Conservation (phyloP, 176 grass and related monocot genomes). For the Oryza brachyantha region DNA sequence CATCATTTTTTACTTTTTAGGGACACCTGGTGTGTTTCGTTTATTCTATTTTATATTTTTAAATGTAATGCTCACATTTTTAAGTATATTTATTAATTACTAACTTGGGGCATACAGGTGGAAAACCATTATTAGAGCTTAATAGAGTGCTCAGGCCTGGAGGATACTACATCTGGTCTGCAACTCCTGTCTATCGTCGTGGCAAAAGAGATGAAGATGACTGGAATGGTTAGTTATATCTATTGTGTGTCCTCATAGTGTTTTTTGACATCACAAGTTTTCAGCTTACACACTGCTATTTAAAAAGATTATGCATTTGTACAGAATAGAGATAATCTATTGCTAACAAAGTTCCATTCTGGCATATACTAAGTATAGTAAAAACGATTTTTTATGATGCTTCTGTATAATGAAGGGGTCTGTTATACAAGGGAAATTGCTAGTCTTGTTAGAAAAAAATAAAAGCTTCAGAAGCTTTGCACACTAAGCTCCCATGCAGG, state of each 20-base stretch:
- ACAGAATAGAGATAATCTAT: not conserved
- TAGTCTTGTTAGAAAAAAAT: not conserved
- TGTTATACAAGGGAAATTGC: not conserved
- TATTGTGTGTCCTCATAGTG: constrained; percentile 7
- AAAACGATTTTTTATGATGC: not conserved
- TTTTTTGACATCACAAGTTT: not conserved
- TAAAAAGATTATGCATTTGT: constrained; percentile 23
- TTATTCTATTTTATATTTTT: constrained; percentile 20
- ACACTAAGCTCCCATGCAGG: not conserved
- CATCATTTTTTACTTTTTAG: not conserved
- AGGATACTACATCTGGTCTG: constrained; percentile 92
- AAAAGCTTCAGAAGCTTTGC: not conserved
- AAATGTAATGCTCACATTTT: constrained; percentile 17
- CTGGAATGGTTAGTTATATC: constrained; percentile 65
- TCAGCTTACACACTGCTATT: not conserved
- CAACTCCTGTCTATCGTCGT: constrained; percentile 84
- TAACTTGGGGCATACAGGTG: constrained; percentile 48
- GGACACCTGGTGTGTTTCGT: not conserved
- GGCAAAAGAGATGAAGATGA: constrained; percentile 58
- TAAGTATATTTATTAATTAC: not conserved
- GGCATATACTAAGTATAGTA: not conserved
- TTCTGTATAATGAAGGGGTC: not conserved
- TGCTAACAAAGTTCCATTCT: not conserved
- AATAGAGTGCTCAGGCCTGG: constrained; percentile 93
- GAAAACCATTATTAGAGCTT: constrained; percentile 81